These are phyloP conservation scores for Pelargonium cotyledonis DNA, from an alignment of 441 rosid genomes.

Conservation along the genomic window DNA sequence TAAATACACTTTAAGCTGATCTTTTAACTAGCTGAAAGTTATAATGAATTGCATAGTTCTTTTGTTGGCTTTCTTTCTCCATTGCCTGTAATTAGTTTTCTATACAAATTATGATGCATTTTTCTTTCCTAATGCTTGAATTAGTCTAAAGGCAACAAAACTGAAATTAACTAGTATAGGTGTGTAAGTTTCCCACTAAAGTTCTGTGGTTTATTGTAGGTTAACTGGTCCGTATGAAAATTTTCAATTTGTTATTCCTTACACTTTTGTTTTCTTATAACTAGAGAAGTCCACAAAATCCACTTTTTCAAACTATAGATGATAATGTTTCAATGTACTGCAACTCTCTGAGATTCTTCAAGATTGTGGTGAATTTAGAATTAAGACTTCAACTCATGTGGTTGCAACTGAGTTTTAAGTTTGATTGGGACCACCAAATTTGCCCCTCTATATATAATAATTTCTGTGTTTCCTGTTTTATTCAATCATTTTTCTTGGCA, in stretches of 20 bases:
- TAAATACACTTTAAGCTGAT: background rate
- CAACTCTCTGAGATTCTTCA: too few relatives aligned
- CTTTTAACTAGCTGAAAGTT: slow-evolving; percentile 2
- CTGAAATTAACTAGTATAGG: too few relatives aligned
- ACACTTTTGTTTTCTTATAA: too few relatives aligned
- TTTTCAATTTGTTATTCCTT: too few relatives aligned
- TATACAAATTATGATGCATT: background rate
- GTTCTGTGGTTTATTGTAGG: too few relatives aligned
- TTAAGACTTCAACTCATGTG: background rate
- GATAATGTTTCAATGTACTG: too few relatives aligned
- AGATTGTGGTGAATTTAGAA: too few relatives aligned
- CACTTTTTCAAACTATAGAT: too few relatives aligned
- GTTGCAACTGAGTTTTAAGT: slow-evolving; percentile 5
- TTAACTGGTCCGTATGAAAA: too few relatives aligned
- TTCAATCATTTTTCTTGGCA: background rate
- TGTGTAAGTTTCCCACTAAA: too few relatives aligned
- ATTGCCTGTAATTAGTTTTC: slow-evolving; percentile 3
- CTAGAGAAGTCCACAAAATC: too few relatives aligned
- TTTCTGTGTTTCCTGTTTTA: background rate
- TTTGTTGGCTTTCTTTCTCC: slow-evolving; percentile 2
- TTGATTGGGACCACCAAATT: slow-evolving; percentile 1
- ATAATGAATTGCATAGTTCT: background rate
- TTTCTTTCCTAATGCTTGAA: background rate
- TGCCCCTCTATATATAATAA: too few relatives aligned
- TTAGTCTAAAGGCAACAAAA: background rate